Evolutionary conservation across 2,329 filamentous ascomycete genomes (phyloP), one percentile per base, ranked within the genome.

Genomic region (Arthrobotrys iridis): DNA sequence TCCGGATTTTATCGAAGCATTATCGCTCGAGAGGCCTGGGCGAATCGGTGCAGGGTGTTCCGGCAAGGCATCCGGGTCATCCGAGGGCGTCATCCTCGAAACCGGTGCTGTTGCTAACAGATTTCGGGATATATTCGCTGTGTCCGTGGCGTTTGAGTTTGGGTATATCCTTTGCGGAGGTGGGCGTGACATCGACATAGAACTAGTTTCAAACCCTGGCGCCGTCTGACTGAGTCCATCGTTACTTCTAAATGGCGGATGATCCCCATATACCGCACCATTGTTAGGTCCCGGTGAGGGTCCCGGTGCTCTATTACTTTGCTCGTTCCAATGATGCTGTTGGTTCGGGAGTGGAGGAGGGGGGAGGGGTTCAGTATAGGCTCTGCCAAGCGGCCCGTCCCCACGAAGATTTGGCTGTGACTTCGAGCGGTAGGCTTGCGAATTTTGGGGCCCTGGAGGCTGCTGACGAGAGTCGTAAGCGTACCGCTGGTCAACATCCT

Each of bases 21-120:
- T 58, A 30, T 70, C 72, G 45, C 37, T 30, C 2, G 85, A 83
- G 60, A 88, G 83, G 4, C 89, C 89, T 4, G 88, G 85, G 10
- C 89, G 87, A 33, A 90, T 84, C 0, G 89, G 89, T 2, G 86
- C 83, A 1, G 89, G 88, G 77, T 90, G 89, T 24, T 86, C 86
- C 20, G 87, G 86, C 1, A 88, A 80, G n/a, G 79, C 79, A 77
- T 88, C 86, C 0, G 82, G 80, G 60, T 82, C 70, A 24, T 74
- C 62, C 10, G 70, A 66, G 22, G 24, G 20, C 13, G 30, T n/a
- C 28, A 60, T 41, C 5, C 62, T 30, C 5, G 43, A 55, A 7
- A 52, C 24, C 18, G 40, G 50, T 18, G 26, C 15, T 15, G 22
- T 7, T 5, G 22, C 48, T 11, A 20, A 11, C 13, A 52, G 35